Evolutionary conservation across 139 green algal genomes (phyloP).

Genomic region (Closterium sp.): DNA sequence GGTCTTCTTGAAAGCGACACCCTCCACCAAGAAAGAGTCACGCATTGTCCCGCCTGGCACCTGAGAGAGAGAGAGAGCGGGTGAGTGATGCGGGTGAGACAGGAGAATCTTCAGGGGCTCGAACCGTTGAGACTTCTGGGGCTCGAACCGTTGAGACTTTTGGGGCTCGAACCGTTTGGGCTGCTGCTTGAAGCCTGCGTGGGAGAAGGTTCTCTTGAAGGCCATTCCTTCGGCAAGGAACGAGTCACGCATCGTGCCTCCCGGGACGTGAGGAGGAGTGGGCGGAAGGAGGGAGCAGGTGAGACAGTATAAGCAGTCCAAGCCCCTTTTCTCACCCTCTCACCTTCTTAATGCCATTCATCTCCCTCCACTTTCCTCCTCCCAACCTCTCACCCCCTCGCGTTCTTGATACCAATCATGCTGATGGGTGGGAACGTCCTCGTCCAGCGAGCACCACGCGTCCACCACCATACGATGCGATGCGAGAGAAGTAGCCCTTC

Average conservation of each 20-base stretch:
- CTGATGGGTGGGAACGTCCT: constrained; percentile 79
- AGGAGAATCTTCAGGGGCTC: too few relatives aligned
- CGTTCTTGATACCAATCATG: constrained; percentile 95
- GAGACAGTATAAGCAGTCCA: neutral
- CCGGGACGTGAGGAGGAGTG: constrained; percentile 60
- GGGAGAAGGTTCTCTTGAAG: constrained; percentile 99
- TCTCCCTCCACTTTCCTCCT: neutral
- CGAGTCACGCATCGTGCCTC: constrained; percentile 88
- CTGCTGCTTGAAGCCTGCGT: constrained; percentile 99
- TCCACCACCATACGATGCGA: neutral
- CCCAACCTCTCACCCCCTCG: constrained; percentile 32
- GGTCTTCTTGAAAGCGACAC: constrained; percentile 99
- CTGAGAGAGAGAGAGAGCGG: neutral
- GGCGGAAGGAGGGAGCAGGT: neutral
- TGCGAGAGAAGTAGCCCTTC: neutral
- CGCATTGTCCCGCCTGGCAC: constrained; percentile 88
- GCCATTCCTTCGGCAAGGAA: constrained; percentile 97
- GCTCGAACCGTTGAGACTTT: constrained; percentile 91
- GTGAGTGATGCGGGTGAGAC: too few relatives aligned
- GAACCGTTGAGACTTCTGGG: constrained; percentile 93
- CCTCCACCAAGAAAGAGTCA: constrained; percentile 96
- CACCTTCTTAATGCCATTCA: neutral
- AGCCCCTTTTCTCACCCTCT: neutral
- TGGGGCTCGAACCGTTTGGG: constrained; percentile 89
- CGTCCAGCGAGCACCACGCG: constrained; percentile 63